phyloP scores from a whole-genome alignment of 495 filamentous ascomycete genomes.

The Hypoxylon lienhwacheense region DNA sequence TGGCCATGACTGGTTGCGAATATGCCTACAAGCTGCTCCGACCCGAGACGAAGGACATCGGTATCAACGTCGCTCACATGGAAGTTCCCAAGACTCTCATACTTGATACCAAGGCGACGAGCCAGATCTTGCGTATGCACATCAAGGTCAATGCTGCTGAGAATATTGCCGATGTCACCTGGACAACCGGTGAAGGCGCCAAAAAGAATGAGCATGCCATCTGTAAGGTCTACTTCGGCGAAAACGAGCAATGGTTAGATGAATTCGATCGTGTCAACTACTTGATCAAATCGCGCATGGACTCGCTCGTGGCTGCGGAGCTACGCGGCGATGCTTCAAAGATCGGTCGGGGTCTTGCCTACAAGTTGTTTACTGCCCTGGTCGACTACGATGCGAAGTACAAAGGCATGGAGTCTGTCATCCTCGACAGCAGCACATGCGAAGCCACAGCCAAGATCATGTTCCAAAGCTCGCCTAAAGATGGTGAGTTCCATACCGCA shows the following conservation, averaged over 20 bases:
- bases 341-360: constrained; percentile 70
- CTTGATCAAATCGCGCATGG: constrained; percentile 57
- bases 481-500: constrained; percentile 65
- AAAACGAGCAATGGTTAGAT: constrained; percentile 49
- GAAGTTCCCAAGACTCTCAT: constrained; percentile 72
- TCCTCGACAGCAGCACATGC: constrained; percentile 68
- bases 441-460: constrained; percentile 72
- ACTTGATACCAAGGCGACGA: constrained; percentile 56
- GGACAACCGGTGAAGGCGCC: constrained; percentile 47
- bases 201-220: constrained; percentile 52
- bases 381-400: constrained; percentile 71
- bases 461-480: constrained; percentile 61
- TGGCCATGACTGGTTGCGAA: constrained; percentile 72
- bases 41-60: constrained; percentile 55
- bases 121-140: constrained; percentile 52
- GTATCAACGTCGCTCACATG: constrained; percentile 65
- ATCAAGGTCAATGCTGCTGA: constrained; percentile 45
- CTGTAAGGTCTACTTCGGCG: constrained; percentile 54
- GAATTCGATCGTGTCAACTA: constrained; percentile 61
- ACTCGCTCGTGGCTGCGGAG: constrained; percentile 54
- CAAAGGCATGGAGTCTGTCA: constrained; percentile 74
- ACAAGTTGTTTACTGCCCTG: constrained; percentile 72
- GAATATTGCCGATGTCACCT: constrained; percentile 45
- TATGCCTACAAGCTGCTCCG: constrained; percentile 64
- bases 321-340: constrained; percentile 57